Evolutionary conservation across 2,329 filamentous ascomycete genomes (phyloP).

Genomic region (Cytospora schulzeri): DNA sequence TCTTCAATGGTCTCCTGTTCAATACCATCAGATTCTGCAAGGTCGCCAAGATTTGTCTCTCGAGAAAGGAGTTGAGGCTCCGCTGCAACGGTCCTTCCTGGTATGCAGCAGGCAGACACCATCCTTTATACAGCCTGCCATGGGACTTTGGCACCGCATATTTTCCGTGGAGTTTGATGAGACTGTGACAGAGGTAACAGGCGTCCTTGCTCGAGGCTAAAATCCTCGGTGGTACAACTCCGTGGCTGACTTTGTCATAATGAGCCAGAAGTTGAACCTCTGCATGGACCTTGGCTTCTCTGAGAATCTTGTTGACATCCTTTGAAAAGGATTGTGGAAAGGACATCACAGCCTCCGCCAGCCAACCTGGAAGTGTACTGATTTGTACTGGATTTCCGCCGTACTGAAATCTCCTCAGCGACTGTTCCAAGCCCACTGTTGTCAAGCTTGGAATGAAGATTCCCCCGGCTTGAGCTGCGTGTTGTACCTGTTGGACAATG

Average conservation of each 20-base stretch:
- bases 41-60: background rate
- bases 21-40: background rate
- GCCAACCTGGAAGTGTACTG: conserved; percentile 21
- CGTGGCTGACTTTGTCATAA: conserved; percentile 39
- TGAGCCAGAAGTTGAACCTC: conserved; percentile 52
- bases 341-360: background rate
- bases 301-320: conserved; percentile 27
- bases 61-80: conserved; percentile 7
- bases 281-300: conserved; percentile 47
- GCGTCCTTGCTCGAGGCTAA: conserved; percentile 53
- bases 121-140: conserved; percentile 47
- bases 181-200: conserved; percentile 53
- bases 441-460: background rate
- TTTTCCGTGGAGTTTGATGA: conserved; percentile 45
- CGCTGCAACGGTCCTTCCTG: background rate
- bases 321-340: background rate
- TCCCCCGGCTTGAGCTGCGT: background rate
- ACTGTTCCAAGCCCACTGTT: background rate
- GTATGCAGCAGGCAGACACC: conserved; percentile 42
- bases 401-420: conserved; percentile 16
- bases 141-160: conserved; percentile 46
- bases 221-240: conserved; percentile 40
- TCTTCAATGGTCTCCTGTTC: background rate
- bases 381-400: conserved; percentile 12
- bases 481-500: conserved; percentile 33